Evolutionary conservation across 108 stramenopile genomes (phyloP).

Genomic region (Skeletonema grethae): DNA sequence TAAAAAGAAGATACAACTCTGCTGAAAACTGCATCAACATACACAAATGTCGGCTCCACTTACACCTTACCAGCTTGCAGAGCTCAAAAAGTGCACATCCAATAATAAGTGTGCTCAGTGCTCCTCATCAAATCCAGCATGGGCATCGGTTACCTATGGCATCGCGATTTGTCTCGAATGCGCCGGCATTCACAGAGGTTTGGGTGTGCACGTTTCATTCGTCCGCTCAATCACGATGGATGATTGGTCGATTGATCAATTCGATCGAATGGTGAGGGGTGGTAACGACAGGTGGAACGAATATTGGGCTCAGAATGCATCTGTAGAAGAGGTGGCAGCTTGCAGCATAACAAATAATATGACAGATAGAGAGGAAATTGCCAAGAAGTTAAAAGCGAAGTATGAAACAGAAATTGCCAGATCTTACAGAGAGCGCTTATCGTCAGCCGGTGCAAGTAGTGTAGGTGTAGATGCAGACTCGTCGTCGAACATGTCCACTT

Average conservation of each 20-base stretch:
- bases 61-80: not conserved
- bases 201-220: constrained; percentile 60
- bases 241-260: constrained; percentile 46
- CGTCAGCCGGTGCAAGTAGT: not conserved
- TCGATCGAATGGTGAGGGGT: constrained; percentile 43
- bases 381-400: constrained; percentile 12
- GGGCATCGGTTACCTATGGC: constrained; percentile 85
- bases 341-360: not conserved
- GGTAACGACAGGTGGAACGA: constrained; percentile 49
- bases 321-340: not conserved
- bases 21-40: too few species aligned
- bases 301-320: constrained; percentile 28
- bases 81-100: not conserved
- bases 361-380: constrained; percentile 22
- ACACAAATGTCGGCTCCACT: not conserved
- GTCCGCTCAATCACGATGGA: constrained; percentile 64
- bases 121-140: constrained; percentile 62
- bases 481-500: not conserved
- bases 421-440: constrained; percentile 22
- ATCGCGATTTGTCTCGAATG: constrained; percentile 79
- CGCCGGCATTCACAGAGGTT: constrained; percentile 65
- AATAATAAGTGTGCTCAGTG: constrained; percentile 69
- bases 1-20: too few species aligned
- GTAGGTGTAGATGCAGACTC: not conserved
- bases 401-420: constrained; percentile 40